Percentiles rank a stretch among this genome's conserved stretches.
Conservation (phyloP, 2,329 filamentous ascomycete genomes). For the Fusarium sterilihyphosum region DNA sequence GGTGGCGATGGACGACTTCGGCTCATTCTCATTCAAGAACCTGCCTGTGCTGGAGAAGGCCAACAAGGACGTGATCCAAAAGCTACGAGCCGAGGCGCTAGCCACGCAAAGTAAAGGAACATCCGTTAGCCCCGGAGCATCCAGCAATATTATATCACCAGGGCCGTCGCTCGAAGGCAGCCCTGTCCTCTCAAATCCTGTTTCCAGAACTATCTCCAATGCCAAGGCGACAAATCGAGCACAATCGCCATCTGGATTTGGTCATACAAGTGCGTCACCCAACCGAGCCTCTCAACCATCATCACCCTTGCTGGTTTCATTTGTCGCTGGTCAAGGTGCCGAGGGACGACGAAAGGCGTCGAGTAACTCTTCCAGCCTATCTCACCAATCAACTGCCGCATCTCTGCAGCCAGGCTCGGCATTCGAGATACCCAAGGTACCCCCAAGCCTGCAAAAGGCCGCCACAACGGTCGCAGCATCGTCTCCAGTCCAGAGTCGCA, state of each 20-base stretch:
- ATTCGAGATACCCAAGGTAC: constrained; percentile 75
- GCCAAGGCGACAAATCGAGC: constrained; percentile 82
- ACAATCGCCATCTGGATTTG: constrained; percentile 83
- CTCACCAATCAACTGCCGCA: constrained; percentile 71
- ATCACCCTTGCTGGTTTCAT: constrained; percentile 89
- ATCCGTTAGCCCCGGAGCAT: constrained; percentile 55
- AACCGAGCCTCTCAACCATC: constrained; percentile 78
- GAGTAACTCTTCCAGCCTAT: constrained; percentile 84
- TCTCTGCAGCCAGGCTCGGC: constrained; percentile 76
- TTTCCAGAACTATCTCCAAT: constrained; percentile 85
- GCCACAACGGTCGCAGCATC: constrained; percentile 64
- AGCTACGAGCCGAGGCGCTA: constrained; percentile 89
- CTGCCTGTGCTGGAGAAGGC: constrained; percentile 95
- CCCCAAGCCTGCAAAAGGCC: constrained; percentile 69
- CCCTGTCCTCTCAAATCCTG: constrained; percentile 79
- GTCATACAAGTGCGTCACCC: constrained; percentile 85
- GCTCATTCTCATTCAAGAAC: constrained; percentile 97
- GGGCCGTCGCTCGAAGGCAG: constrained; percentile 83
- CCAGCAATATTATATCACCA: constrained; percentile 63
- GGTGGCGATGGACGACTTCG: constrained; percentile 89
- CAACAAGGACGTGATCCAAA: constrained; percentile 98
- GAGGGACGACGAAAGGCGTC: constrained; percentile 90
- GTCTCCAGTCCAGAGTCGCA: constrained; percentile 67
- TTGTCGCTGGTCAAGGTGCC: constrained; percentile 83
- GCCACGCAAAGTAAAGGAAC: constrained; percentile 68